A percentile compares a stretch with the other conserved stretches of the same genome.
phyloP scores from a whole-genome alignment of 2,329 filamentous ascomycete genomes.

The Nothophaeocryptopus gaeumannii region DNA sequence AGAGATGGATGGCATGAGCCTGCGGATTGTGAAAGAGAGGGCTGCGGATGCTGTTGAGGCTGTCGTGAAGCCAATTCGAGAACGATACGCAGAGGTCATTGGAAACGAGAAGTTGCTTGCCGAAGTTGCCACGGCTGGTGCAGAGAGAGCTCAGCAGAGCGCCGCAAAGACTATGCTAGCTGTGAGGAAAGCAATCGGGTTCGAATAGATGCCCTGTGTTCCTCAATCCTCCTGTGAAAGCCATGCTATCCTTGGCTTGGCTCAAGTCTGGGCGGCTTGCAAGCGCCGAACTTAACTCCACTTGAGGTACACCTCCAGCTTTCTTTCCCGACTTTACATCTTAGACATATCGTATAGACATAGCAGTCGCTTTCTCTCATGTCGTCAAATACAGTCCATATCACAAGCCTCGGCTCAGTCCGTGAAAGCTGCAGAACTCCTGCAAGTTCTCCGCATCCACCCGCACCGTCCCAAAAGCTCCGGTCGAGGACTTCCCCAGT shows the following conservation, averaged over 20 bases:
- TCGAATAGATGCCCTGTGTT: neutral
- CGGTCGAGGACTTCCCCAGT: too few species aligned
- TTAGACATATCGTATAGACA: too few species aligned
- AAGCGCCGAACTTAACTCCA: too few species aligned
- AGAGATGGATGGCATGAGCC: constrained; percentile 44
- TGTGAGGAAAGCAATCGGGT: constrained; percentile 10
- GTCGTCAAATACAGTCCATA: too few species aligned
- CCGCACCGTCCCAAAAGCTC: too few species aligned
- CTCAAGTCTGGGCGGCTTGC: neutral
- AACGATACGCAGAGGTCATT: constrained; percentile 56
- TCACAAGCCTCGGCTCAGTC: too few species aligned
- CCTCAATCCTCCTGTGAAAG: too few species aligned
- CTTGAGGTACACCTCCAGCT: too few species aligned
- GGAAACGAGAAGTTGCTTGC: constrained; percentile 54
- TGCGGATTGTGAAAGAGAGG: constrained; percentile 62
- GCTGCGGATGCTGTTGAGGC: constrained; percentile 58
- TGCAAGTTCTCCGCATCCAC: too few species aligned
- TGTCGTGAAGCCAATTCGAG: constrained; percentile 55
- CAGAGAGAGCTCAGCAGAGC: constrained; percentile 58
- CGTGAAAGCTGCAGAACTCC: too few species aligned
- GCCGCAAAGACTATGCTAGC: constrained; percentile 52
- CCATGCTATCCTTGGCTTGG: neutral
- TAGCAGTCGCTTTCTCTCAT: too few species aligned
- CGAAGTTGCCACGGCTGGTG: constrained; percentile 54
- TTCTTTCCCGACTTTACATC: too few species aligned